phyloP scores from a whole-genome alignment of 805 yeast genomes.

The Teunomyces pallodes region DNA sequence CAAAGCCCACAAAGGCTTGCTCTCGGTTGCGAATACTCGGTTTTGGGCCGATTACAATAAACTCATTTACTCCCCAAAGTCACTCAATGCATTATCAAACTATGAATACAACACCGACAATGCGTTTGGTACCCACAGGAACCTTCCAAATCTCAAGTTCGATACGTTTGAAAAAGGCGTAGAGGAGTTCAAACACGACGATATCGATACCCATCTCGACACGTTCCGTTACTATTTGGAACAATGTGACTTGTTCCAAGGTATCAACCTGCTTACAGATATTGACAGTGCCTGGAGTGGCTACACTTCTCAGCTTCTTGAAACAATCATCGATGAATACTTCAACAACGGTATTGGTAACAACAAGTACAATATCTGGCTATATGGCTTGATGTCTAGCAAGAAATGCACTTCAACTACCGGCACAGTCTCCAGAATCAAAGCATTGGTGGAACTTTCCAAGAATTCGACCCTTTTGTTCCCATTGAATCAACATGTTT shows the following conservation, averaged over 20 bases:
- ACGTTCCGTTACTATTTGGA: slow-evolving; percentile 66
- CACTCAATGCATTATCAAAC: slow-evolving; percentile 50
- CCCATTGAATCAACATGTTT: slow-evolving; percentile 41
- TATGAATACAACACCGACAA: slow-evolving; percentile 1
- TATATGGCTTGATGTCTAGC: slow-evolving; percentile 34
- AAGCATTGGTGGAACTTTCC: slow-evolving; percentile 44
- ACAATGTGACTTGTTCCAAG: slow-evolving; percentile 69
- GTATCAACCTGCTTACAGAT: slow-evolving; percentile 68
- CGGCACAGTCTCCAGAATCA: slow-evolving; percentile 41
- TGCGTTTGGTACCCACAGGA: slow-evolving; percentile 20
- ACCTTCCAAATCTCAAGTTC: slow-evolving; percentile 40
- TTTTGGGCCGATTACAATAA: slow-evolving; percentile 83
- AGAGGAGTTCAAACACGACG: slow-evolving; percentile 51
- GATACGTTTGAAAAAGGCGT: slow-evolving; percentile 53
- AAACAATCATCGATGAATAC: slow-evolving; percentile 67
- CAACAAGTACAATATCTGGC: slow-evolving; percentile 37
- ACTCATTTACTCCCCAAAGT: slow-evolving; percentile 61
- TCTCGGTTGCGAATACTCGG: slow-evolving; percentile 42
- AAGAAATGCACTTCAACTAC: slow-evolving; percentile 23
- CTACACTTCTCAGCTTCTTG: slow-evolving; percentile 50
- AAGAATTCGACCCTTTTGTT: slow-evolving; percentile 52
- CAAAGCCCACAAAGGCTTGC: slow-evolving; percentile 18
- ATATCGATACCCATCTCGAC: slow-evolving; percentile 38
- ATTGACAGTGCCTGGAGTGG: slow-evolving; percentile 87
- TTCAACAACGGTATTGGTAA: slow-evolving; percentile 36